Base-by-base conservation (phyloP, 1,284 basidiomycete species). In the Bondarzewia mesenterica region DNA sequence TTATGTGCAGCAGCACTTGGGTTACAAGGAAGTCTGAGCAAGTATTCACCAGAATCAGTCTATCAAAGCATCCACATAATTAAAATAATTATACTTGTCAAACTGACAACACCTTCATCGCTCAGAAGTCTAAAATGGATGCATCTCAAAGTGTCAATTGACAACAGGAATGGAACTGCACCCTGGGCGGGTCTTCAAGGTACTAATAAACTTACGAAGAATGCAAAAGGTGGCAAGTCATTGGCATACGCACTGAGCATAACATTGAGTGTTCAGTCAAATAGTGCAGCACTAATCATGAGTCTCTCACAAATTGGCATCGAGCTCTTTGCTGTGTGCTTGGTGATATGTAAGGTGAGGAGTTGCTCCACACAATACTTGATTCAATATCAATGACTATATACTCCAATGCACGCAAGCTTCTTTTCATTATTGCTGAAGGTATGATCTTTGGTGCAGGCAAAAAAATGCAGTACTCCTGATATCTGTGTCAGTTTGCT, bases 371-470 rank as follows among this genome's bases (percentile, higher is more conserved):
- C 44, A 89, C 85, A 2, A 99, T 96, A 0, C 77, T 98, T 49
- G 93, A 98, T 63, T 90, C 92, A 5, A 93, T 99, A 50, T 90
- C 93, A 0, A 70, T 70, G 38, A 97, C 94, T 1, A 85, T 80
- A 4, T 99, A 98, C 66, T 90, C 92, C 7, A 93, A 98, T 66
- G 73, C 79, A 35, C 77, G 94, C 49, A 99, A 99, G 65, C 74
- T 99, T 18, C 68, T 99, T 37, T 96, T 97, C 63, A 75, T 99
- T 49, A 86, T 99, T 7, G 95, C 94, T 32, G 96, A 99, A 65
- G 96, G 96, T 5, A 98, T 99, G 92, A 93, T 99, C 56, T 99
- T 94, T 0, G 96, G 96, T 44, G 85, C 85, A 3, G 96, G 96
- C 46, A 95, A 99, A 72, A n/a, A 90, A 93, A 65, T 76, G 76